Evolutionary conservation across 192 early-diverging fungal genomes (phyloP).

Genomic region (Linnemannia hyalina): DNA sequence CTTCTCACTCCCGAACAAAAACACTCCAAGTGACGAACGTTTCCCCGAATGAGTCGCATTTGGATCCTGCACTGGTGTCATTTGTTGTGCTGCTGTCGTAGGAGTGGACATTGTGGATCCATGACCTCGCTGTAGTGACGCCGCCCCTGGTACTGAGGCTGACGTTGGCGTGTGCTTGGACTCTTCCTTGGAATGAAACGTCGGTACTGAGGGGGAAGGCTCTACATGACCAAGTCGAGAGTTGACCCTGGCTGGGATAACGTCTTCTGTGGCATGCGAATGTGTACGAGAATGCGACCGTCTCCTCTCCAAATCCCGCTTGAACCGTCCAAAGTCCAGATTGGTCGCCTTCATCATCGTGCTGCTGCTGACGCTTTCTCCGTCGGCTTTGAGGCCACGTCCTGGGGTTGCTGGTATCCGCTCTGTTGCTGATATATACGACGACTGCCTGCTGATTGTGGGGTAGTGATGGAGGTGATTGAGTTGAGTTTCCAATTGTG

Average conservation of each 20-base stretch:
- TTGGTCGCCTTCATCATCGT: background rate
- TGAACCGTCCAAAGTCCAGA: constrained; percentile 48
- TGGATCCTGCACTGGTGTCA: background rate
- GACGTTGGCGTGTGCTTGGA: background rate
- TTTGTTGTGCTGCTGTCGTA: background rate
- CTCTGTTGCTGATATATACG: background rate
- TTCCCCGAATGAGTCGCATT: background rate
- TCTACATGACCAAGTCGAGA: background rate
- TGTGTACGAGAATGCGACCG: constrained; percentile 2
- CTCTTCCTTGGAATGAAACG: background rate
- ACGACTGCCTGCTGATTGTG: background rate
- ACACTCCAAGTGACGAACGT: background rate
- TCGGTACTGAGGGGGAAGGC: background rate
- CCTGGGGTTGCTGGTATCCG: no score
- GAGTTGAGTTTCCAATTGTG: background rate
- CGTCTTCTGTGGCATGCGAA: background rate
- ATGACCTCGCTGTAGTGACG: background rate
- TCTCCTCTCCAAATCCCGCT: constrained; percentile 40
- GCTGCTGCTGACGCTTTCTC: background rate
- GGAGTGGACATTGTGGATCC: background rate
- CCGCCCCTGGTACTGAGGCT: background rate
- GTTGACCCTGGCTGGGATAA: background rate
- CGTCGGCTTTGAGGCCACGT: background rate
- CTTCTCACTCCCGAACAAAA: constrained; percentile 12
- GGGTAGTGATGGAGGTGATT: background rate